phyloP scores from a whole-genome alignment of 2,329 filamentous ascomycete genomes.

The Sclerotinia glacialis region DNA sequence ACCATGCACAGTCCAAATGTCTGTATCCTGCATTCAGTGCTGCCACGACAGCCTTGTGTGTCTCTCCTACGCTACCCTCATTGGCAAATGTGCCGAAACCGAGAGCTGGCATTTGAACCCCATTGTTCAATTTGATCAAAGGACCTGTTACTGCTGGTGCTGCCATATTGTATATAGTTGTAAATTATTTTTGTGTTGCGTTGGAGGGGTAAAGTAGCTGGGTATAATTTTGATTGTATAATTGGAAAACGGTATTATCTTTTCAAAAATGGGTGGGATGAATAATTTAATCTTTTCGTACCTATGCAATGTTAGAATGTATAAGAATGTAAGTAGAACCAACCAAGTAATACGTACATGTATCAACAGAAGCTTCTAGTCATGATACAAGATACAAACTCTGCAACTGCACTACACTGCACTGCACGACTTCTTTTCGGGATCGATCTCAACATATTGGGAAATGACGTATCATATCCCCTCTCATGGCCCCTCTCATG shows the following conservation, averaged over 20 bases:
- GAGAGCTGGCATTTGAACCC: slow-evolving; percentile 42
- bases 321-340: neutral
- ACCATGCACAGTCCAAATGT: slow-evolving; percentile 70
- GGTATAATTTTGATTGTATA: slow-evolving; percentile 9
- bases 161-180: slow-evolving; percentile 29
- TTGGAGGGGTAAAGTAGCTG: slow-evolving; percentile 10
- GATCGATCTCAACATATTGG: neutral
- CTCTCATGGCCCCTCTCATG: neutral
- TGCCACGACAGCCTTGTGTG: slow-evolving; percentile 48
- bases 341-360: neutral
- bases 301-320: neutral
- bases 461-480: slow-evolving; percentile 11
- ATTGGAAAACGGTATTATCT: neutral
- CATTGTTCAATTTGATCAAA: slow-evolving; percentile 38
- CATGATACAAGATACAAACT: neutral
- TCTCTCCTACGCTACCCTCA: slow-evolving; percentile 41
- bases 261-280: slow-evolving; percentile 1
- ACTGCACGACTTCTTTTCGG: slow-evolving; percentile 7
- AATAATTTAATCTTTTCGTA: neutral
- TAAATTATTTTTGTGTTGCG: neutral
- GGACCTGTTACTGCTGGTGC: slow-evolving; percentile 29
- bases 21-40: slow-evolving; percentile 66
- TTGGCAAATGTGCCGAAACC: slow-evolving; percentile 44
- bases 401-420: neutral
- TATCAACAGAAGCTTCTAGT: slow-evolving; percentile 16